Evolutionary conservation across 257 asterid genomes (phyloP).

Genomic region (Primulina tabacum): DNA sequence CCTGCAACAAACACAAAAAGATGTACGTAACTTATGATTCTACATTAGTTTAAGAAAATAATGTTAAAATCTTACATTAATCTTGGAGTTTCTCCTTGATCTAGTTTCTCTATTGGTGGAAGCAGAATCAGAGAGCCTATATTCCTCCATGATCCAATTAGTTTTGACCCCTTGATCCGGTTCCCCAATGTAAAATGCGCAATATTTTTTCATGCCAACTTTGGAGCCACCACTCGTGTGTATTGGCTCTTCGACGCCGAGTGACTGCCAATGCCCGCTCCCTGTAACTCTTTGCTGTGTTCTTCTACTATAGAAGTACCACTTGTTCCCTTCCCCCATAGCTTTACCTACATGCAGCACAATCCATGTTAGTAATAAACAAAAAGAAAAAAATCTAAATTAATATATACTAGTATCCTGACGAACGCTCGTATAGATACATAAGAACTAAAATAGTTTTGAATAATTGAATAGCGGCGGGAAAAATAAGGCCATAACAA

Average conservation of each 20-base stretch:
- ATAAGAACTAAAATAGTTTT: too few species aligned
- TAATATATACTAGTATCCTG: background rate
- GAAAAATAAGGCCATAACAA: too few species aligned
- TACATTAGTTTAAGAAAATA: too few species aligned
- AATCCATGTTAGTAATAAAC: too few species aligned
- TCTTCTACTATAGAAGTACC: conserved; percentile 92
- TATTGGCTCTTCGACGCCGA: conserved; percentile 74
- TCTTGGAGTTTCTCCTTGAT: conserved; percentile 51
- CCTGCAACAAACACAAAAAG: conserved; percentile 33
- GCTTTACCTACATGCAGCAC: conserved; percentile 65
- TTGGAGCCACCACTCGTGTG: conserved; percentile 43
- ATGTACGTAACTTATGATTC: background rate
- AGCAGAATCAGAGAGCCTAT: conserved; percentile 44
- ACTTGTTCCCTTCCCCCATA: conserved; percentile 86
- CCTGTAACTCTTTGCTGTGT: conserved; percentile 54
- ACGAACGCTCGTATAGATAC: too few species aligned
- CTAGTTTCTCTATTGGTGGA: conserved; percentile 53
- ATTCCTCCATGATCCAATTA: conserved; percentile 93
- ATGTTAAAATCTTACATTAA: conserved; percentile 32
- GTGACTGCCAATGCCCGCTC: conserved; percentile 79
- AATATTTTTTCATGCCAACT: conserved; percentile 65
- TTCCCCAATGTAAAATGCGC: conserved; percentile 66
- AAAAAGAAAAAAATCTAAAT: too few species aligned
- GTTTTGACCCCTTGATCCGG: conserved; percentile 55
- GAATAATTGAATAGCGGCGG: too few species aligned